phyloP scores from a whole-genome alignment of 768 basidiomycete genomes.

The Mycena albidolilacea region DNA sequence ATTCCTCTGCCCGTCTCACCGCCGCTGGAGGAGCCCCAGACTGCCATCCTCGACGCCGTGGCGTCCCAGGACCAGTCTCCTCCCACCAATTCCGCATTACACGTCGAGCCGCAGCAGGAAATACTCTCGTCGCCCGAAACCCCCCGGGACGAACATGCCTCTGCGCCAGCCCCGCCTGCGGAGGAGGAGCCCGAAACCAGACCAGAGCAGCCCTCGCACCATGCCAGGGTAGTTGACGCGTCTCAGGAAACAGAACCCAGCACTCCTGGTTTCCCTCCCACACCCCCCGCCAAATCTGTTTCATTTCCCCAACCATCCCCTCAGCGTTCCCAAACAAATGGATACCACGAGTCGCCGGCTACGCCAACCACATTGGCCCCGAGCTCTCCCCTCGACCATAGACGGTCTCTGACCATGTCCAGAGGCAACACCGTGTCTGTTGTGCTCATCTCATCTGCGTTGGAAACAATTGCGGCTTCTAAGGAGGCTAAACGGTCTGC shows the following conservation, averaged over 20 bases:
- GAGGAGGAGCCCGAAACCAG: constrained; percentile 11
- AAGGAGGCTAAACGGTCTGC: constrained; percentile 89
- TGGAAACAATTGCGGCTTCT: constrained; percentile 89
- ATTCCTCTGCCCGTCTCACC: constrained; percentile 47
- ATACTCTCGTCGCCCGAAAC: constrained; percentile 3
- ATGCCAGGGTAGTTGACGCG: constrained; percentile 24
- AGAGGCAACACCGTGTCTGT: constrained; percentile 83
- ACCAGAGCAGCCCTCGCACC: constrained; percentile 1
- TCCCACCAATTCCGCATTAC: constrained; percentile 15
- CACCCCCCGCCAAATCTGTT: constrained; percentile 37
- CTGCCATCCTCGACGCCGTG: constrained; percentile 12
- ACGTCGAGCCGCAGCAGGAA: constrained; percentile 26
- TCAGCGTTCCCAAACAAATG: constrained; percentile 26
- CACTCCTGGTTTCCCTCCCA: constrained; percentile 40
- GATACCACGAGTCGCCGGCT: constrained; percentile 27
- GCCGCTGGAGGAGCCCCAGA: constrained; percentile 22
- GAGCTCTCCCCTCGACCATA: constrained; percentile 52
- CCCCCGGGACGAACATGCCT: constrained; percentile 7
- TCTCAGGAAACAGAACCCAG: constrained; percentile 26
- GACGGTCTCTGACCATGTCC: constrained; percentile 73
- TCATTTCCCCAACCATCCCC: constrained; percentile 23
- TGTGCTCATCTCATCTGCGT: constrained; percentile 85
- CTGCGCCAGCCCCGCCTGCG: constrained; percentile 7
- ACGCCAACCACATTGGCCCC: constrained; percentile 26
- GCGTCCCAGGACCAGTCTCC: constrained; percentile 10